These are phyloP conservation scores for Emmonsiellopsis sp. DNA, from an alignment of 2,329 filamentous ascomycete species.

Conservation along the genomic window DNA sequence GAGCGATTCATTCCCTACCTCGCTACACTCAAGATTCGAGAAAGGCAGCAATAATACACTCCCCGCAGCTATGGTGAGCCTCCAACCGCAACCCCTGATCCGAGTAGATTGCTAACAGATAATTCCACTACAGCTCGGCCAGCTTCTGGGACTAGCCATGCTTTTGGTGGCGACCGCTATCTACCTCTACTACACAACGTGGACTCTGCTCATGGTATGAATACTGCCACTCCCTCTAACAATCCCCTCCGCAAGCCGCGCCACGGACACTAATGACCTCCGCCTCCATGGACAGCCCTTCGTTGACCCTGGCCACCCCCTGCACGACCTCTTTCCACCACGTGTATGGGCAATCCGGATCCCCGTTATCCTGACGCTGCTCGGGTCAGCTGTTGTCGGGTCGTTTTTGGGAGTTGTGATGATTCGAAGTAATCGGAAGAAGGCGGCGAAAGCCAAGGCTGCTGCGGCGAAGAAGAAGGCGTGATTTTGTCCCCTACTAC, in stretches of 20 bases:
- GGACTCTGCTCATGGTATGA: conserved; percentile 91
- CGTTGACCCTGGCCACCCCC: conserved; percentile 85
- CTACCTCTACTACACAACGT: conserved; percentile 91
- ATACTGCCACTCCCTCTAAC: background rate
- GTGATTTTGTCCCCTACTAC: conserved; percentile 28
- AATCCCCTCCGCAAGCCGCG: background rate
- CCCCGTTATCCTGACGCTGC: conserved; percentile 87
- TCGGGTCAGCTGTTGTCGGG: conserved; percentile 87
- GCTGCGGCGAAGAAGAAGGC: conserved; percentile 86
- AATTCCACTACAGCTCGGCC: conserved; percentile 65
- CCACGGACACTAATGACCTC: conserved; percentile 3
- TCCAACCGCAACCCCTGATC: background rate
- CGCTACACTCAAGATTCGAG: background rate
- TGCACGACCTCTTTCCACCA: conserved; percentile 91
- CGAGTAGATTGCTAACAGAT: conserved; percentile 4
- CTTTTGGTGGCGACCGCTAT: conserved; percentile 62
- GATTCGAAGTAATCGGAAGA: conserved; percentile 98
- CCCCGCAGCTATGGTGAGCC: conserved; percentile 10
- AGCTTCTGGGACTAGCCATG: conserved; percentile 68
- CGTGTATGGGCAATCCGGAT: conserved; percentile 98
- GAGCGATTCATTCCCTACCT: background rate
- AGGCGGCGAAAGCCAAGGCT: conserved; percentile 84
- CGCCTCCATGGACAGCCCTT: conserved; percentile 62
- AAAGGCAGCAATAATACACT: background rate
- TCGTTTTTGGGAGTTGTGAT: conserved; percentile 95